Percentiles rank a stretch among this genome's conserved stretches.
phyloP scores from a whole-genome alignment of 768 basidiomycete species.

The Hebeloma cylindrosporum region DNA sequence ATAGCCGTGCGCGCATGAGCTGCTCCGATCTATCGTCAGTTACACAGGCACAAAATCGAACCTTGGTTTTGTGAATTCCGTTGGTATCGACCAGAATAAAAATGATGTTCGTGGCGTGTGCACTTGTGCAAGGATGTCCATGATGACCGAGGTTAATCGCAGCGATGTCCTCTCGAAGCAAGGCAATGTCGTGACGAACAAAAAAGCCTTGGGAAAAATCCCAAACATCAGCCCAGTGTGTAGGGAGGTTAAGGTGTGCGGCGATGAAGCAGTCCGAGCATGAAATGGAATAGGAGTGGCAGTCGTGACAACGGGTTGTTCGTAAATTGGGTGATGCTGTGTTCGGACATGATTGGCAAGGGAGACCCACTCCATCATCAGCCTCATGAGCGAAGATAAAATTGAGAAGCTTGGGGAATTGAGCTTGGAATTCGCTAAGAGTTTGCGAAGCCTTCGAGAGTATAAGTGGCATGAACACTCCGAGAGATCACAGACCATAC shows the following conservation, averaged over 20 bases:
- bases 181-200: constrained; percentile 23
- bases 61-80: constrained; percentile 24
- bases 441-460: too few species aligned
- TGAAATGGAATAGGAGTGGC: constrained; percentile 1
- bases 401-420: too few species aligned
- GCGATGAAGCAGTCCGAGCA: constrained; percentile 24
- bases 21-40: constrained; percentile 18
- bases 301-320: constrained; percentile 19
- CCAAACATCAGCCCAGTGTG: constrained; percentile 30
- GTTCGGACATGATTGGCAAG: too few species aligned
- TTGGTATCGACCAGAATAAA: constrained; percentile 23
- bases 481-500: too few species aligned
- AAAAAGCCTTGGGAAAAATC: constrained; percentile 14
- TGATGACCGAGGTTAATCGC: constrained; percentile 22
- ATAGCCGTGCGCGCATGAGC: constrained; percentile 22
- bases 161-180: constrained; percentile 5
- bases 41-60: constrained; percentile 26
- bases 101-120: constrained; percentile 1
- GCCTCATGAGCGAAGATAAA: too few species aligned
- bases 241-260: constrained; percentile 16
- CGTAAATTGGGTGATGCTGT: too few species aligned
- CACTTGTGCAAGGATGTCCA: constrained; percentile 11
- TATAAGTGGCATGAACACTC: too few species aligned
- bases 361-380: too few species aligned
- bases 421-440: too few species aligned